phyloP scores from a whole-genome alignment of 108 stramenopile species.

The Mediolabrus comicus region DNA sequence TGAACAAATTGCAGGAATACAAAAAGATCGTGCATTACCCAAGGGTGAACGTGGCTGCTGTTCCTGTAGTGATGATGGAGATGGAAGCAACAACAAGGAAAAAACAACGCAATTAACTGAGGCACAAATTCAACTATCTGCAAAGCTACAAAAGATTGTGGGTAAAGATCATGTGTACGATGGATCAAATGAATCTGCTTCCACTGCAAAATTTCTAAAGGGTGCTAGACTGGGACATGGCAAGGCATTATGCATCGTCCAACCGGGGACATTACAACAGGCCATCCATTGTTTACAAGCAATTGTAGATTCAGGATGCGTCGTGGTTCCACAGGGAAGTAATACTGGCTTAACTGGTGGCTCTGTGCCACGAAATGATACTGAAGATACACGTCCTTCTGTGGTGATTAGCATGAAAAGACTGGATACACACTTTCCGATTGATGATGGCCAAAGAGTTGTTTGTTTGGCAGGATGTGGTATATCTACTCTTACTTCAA shows the following conservation, averaged over 20 bases:
- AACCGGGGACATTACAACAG: constrained; percentile 58
- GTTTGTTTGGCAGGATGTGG: constrained; percentile 79
- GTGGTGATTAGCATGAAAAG: constrained; percentile 71
- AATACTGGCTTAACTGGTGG: constrained; percentile 88
- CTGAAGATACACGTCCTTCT: constrained; percentile 50
- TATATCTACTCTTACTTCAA: constrained; percentile 58
- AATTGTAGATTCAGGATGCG: constrained; percentile 70
- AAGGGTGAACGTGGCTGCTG: constrained; percentile 47
- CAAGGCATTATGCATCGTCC: constrained; percentile 65
- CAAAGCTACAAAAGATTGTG: constrained; percentile 57
- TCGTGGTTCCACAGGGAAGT: constrained; percentile 57
- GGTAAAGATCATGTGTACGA: constrained; percentile 62
- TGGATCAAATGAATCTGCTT: constrained; percentile 33
- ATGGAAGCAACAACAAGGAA: neutral
- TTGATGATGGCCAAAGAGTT: constrained; percentile 75
- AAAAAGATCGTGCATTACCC: constrained; percentile 36
- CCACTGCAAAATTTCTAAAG: constrained; percentile 58
- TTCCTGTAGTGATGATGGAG: constrained; percentile 19
- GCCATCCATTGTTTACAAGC: constrained; percentile 58
- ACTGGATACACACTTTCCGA: constrained; percentile 73
- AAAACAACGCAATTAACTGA: constrained; percentile 47
- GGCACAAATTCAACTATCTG: constrained; percentile 46
- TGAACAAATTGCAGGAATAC: constrained; percentile 15
- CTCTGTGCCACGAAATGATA: constrained; percentile 64
- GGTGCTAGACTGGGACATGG: constrained; percentile 71